Conservation (phyloP, 768 basidiomycete genomes). For the Suillus americanus region DNA sequence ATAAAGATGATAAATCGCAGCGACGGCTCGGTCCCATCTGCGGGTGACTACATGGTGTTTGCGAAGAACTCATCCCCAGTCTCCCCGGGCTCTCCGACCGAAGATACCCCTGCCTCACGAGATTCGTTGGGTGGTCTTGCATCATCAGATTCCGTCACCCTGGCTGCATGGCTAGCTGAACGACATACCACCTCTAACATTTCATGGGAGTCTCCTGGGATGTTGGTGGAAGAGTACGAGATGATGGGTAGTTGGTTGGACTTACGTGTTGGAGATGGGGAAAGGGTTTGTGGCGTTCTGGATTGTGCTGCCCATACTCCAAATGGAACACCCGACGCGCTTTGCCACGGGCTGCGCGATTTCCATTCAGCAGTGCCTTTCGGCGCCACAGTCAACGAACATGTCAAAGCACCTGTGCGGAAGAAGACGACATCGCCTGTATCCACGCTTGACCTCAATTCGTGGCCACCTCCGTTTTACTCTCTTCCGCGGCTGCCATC, state of each 20-base stretch:
- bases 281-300: slow-evolving; percentile 29
- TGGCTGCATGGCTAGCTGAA: slow-evolving; percentile 39
- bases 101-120: slow-evolving; percentile 16
- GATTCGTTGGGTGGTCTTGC: slow-evolving; percentile 28
- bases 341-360: slow-evolving; percentile 14
- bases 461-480: slow-evolving; percentile 18
- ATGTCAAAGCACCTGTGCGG: slow-evolving; percentile 9
- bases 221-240: slow-evolving; percentile 51
- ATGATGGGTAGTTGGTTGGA: slow-evolving; percentile 47
- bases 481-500: slow-evolving; percentile 27
- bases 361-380: slow-evolving; percentile 28
- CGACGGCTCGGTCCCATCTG: background rate
- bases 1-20: background rate
- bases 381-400: slow-evolving; percentile 15
- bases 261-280: slow-evolving; percentile 18
- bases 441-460: slow-evolving; percentile 17
- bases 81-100: slow-evolving; percentile 8
- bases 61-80: slow-evolving; percentile 8
- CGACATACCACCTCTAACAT: slow-evolving; percentile 33
- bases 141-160: slow-evolving; percentile 34
- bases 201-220: slow-evolving; percentile 26
- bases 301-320: slow-evolving; percentile 32
- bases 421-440: slow-evolving; percentile 9
- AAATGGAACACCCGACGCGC: slow-evolving; percentile 33
- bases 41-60: slow-evolving; percentile 8